Evolutionary conservation across 768 basidiomycete genomes (phyloP).

Genomic region (Suillus subalutaceus): DNA sequence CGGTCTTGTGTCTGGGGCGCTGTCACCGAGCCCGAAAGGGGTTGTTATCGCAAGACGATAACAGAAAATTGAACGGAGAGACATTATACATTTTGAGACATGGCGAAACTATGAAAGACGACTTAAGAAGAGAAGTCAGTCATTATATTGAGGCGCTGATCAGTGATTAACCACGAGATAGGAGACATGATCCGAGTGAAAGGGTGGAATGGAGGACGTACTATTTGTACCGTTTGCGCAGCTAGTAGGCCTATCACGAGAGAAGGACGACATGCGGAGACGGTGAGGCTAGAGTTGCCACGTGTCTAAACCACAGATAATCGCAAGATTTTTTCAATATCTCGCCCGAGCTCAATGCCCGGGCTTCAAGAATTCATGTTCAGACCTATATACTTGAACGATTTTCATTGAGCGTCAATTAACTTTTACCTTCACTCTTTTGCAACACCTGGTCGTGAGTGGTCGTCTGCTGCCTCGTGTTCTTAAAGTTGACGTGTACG

Average conservation of each 20-base stretch:
- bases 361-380: neutral
- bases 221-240: conserved; percentile 1
- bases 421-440: neutral
- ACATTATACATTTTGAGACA: neutral
- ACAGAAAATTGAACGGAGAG: neutral
- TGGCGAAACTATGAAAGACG: neutral
- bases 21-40: neutral
- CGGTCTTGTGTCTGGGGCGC: neutral
- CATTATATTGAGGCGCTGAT: neutral
- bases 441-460: no score
- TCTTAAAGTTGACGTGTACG: neutral
- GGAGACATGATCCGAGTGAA: conserved; percentile 1
- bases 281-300: neutral
- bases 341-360: neutral
- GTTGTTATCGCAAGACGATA: neutral
- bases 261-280: neutral
- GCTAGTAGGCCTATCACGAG: neutral
- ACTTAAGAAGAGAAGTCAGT: neutral
- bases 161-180: neutral
- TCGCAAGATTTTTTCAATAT: neutral
- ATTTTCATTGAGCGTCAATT: neutral
- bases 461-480: neutral
- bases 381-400: neutral
- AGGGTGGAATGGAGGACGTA: neutral
- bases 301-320: neutral